Base-by-base conservation (phyloP, 805 yeast species). In the Starmera dryadoides region DNA sequence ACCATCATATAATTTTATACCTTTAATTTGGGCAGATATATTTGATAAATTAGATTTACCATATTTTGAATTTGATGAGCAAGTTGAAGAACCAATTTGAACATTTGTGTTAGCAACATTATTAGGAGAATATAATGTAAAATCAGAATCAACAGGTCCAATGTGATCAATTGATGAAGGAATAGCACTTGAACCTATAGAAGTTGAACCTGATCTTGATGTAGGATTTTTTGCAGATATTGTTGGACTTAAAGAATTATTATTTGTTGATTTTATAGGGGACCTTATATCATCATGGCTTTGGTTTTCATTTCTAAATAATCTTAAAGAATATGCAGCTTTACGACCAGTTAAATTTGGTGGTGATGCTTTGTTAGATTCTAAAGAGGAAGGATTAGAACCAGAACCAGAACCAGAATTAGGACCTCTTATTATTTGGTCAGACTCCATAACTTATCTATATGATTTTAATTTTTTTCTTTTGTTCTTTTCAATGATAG, bases 271-370 rank as follows among this genome's bases (percentile, higher is more conserved):
- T 8, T 21, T 30, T 15, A 17, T 6, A 19, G 31, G 33, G 12
- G 33, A 26, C 29, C 4, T 26, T 25, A 33, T 21, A 6, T 36
- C 38, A 23, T 21, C 15, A 10, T 16, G 28, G 19, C 6, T 32
- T 26, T 35, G 38, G 21, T 60, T 53, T 21, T 57, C 66, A 16
- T 56, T 55, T 40, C 75, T 63, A 50, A 79, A 79, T 12, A 79
- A 56, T 33, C 81, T 59, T 19, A 78, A 56, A 1, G 81, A 72
- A 37, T 72, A 63, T 11, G 82, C 81, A 0, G 81, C 81, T 49
- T 75, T 75, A 42, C 81, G 60, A 5, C 79, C 79, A 1, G 77
- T 65, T 28, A 69, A 37, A 47, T 42, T 35, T 50, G 36, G 40
- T 4, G 47, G 48, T 9, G 39, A 34, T 16, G 39, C 42, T 19